Evolutionary conservation across 1,284 basidiomycete species (phyloP), one percentile per base, ranked within the genome.

Genomic region (Schizophyllum amplum): DNA sequence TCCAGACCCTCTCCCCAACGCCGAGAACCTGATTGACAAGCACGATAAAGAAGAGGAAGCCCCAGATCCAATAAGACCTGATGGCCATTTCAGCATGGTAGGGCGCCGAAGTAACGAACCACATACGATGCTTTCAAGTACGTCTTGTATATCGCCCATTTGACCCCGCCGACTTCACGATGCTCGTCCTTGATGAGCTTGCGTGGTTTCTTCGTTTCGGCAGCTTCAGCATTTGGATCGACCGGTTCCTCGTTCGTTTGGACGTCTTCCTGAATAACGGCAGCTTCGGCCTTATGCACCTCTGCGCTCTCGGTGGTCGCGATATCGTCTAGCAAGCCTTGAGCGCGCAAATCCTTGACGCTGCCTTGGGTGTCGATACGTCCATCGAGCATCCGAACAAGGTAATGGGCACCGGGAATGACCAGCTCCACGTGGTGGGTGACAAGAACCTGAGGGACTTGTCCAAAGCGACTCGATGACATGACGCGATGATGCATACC

Each of bases 91-190:
- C 48, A 50, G 48, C 33, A 50, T 51, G 11, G 15, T 9, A 11
- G 13, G 13, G 22, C 22, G 48, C 20, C 15, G 3, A 4, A 3
- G 13, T 20, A 2, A 50, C 20, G 13, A 4, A 33, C 2, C 20
- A 50, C 48, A 20, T 20, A 50, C 82, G 84, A 86, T 47, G 84
- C 85, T 63, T 79, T 76, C 58, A 94, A 73, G 67, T 93, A 93
- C 13, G 82, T 85, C 61, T 85, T 83, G 68, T 94, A 94, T 49
- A 92, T 85, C 1, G 70, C 67, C 86, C 86, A 89, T 65, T 91
- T 90, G 33, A 94, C 90, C 54, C 82, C 80, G 1, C 90, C 90
- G 1, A 78, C 76, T 48, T 87, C 84, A 20, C 90, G 73, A 62
- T 86, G 83, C 66, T 90, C 87, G 54, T 86, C 86, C 59, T 84